phyloP scores from a whole-genome alignment of 2,329 filamentous ascomycete genomes.

The Aureobasidium subglaciale region DNA sequence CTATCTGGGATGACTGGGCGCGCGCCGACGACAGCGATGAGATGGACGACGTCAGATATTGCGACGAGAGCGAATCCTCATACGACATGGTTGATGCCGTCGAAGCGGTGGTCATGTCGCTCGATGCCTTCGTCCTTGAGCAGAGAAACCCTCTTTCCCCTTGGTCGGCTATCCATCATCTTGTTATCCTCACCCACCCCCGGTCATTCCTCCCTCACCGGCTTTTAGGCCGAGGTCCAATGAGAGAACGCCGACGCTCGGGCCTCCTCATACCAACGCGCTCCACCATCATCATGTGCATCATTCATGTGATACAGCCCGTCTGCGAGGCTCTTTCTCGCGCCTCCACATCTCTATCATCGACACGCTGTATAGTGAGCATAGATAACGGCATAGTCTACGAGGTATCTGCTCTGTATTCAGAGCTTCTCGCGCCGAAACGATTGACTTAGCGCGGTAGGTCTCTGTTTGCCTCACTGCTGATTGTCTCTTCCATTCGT shows the following conservation, averaged over 20 bases:
- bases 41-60: constrained; percentile 59
- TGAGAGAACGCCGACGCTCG: not conserved
- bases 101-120: constrained; percentile 26
- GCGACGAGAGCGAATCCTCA: constrained; percentile 46
- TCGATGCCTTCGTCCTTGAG: not conserved
- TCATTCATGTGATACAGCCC: not conserved
- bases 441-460: constrained; percentile 12
- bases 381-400: not conserved
- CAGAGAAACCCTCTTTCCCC: not conserved
- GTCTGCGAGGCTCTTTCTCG: not conserved
- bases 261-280: not conserved
- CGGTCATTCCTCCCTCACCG: not conserved
- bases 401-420: constrained; percentile 2
- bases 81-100: constrained; percentile 33
- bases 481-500: constrained; percentile 5
- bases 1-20: constrained; percentile 64
- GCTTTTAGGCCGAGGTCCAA: constrained; percentile 6
- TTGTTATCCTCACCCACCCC: not conserved
- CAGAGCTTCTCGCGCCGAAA: not conserved
- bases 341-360: not conserved
- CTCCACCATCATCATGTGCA: not conserved
- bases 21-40: constrained; percentile 62
- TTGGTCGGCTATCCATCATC: not conserved
- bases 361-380: not conserved
- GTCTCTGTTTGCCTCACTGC: constrained; percentile 12